Conservation (phyloP, 1,284 basidiomycete genomes). For the Papiliotrema flavescens region DNA sequence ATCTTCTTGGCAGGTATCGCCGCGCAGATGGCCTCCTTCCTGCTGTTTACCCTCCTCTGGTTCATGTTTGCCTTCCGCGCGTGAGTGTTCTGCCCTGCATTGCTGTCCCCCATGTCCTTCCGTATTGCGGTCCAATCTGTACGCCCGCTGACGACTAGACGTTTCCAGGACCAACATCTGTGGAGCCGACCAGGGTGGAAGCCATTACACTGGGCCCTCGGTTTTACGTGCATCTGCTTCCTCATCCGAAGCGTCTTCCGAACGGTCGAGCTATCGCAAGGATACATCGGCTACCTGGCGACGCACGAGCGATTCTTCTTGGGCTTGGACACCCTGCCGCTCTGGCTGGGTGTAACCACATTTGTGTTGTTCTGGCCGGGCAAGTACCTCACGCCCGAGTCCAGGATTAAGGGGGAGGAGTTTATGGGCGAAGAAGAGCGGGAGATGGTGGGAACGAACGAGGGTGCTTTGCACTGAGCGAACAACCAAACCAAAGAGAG, state of each 20-base stretch:
- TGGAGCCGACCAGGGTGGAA: slow-evolving; percentile 62
- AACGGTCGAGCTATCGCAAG: slow-evolving; percentile 63
- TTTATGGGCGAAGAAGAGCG: neutral
- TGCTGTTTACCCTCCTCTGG: slow-evolving; percentile 60
- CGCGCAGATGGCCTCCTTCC: slow-evolving; percentile 62
- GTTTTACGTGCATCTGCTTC: slow-evolving; percentile 63
- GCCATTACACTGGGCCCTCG: slow-evolving; percentile 55
- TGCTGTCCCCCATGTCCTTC: no score
- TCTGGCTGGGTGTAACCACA: slow-evolving; percentile 58
- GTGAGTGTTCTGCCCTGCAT: slow-evolving; percentile 31
- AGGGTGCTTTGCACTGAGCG: neutral
- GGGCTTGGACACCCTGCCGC: slow-evolving; percentile 57
- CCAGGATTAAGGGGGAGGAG: neutral
- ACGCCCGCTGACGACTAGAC: slow-evolving; percentile 11
- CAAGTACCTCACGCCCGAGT: slow-evolving; percentile 29
- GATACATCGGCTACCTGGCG: slow-evolving; percentile 60
- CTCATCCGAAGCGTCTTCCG: slow-evolving; percentile 66
- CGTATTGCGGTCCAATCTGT: neutral
- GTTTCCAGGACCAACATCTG: slow-evolving; percentile 50
- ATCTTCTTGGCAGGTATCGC: slow-evolving; percentile 64
- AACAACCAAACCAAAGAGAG: no score
- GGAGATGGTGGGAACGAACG: neutral
- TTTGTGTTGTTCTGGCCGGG: slow-evolving; percentile 44
- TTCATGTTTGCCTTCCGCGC: slow-evolving; percentile 59
- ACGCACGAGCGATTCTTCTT: slow-evolving; percentile 65